Evolutionary conservation across 164 flowering plant species (phyloP), one percentile per base, ranked within the genome.

Genomic region (Chloranthus sessilifolius): DNA sequence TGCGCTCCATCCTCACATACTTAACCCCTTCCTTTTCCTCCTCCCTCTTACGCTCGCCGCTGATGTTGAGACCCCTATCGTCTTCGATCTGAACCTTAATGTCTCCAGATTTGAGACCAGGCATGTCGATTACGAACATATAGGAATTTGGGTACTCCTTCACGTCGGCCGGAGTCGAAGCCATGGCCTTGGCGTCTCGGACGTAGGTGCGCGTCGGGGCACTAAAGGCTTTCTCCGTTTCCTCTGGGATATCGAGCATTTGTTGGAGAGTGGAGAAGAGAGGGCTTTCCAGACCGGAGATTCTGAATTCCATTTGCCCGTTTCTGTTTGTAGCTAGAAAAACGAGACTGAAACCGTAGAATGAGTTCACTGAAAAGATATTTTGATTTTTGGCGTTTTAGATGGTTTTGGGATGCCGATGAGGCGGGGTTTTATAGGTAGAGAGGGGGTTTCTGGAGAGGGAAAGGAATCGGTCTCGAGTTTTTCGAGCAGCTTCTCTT

Each of bases 101-200:
- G 42, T 74, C 71, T 2, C 55, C 67, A 3, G 64, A 15, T 43
- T 72, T 73, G 26, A 74, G 20, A n/a, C 85, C 85, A n/a, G 80
- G 85, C 85, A 80, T 77, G 74, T 80, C 82, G 30, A 74, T n/a
- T 27, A 73, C 22, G 69, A 78, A 76, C 7, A 48, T 62, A 57
- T 76, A 76, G 15, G 71, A 55, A 25, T 62, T 64, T 2, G 74
- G 79, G 49, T 64, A 63, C 55, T 74, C 84, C 49, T 53, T 67
- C 42, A 79, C 60, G 68, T 79, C 84, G 4, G 77, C 81, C 1
- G 79, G 77, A 0, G 85, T 76, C 2, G 72, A 67, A 15, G 77
- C 84, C 82, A 82, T 79, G 19, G 85, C 88, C 63, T 64, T 71
- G 23, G 82, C 80, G 59, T 82, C 83, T 5, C 80, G 74, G 27